These are phyloP conservation scores for Symbiodinium pilosum DNA, from an alignment of 73 alveolate species.

Conservation along the genomic window DNA sequence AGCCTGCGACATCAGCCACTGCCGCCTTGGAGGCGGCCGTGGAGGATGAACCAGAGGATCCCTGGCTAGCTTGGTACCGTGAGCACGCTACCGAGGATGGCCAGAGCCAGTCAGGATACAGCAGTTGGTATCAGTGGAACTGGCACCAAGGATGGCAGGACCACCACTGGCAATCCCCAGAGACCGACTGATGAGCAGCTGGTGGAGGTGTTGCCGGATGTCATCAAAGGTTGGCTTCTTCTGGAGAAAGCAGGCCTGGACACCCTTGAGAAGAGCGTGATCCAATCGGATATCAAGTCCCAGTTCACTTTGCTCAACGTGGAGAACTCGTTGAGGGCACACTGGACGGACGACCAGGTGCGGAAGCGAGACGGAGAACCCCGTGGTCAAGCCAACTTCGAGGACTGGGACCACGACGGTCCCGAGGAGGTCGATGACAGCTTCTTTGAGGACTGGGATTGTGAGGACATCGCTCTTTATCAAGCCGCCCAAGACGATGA, in stretches of 20 bases:
- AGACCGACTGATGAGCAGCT: too few species aligned
- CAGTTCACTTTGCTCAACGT: constrained; percentile 5
- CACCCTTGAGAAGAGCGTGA: background rate
- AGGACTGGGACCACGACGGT: constrained; percentile 5
- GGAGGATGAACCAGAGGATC: too few species aligned
- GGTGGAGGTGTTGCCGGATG: too few species aligned
- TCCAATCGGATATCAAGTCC: constrained; percentile 28
- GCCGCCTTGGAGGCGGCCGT: too few species aligned
- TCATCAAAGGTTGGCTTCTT: too few species aligned
- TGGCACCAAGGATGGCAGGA: too few species aligned
- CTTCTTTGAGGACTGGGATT: background rate
- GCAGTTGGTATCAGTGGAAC: too few species aligned
- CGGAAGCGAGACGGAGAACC: background rate
- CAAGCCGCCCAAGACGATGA: constrained; percentile 12
- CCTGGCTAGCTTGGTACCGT: too few species aligned
- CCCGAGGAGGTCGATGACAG: background rate
- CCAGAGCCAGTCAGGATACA: too few species aligned
- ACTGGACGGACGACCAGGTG: constrained; percentile 31
- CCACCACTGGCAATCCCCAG: too few species aligned
- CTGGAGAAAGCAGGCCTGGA: background rate
- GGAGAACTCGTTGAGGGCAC: constrained; percentile 13
- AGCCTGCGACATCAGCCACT: too few species aligned
- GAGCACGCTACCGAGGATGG: too few species aligned
- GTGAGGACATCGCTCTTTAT: background rate
- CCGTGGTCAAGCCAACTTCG: background rate